Evolutionary conservation across 1,284 basidiomycete species (phyloP).

Genomic region (Tremellales sp.): DNA sequence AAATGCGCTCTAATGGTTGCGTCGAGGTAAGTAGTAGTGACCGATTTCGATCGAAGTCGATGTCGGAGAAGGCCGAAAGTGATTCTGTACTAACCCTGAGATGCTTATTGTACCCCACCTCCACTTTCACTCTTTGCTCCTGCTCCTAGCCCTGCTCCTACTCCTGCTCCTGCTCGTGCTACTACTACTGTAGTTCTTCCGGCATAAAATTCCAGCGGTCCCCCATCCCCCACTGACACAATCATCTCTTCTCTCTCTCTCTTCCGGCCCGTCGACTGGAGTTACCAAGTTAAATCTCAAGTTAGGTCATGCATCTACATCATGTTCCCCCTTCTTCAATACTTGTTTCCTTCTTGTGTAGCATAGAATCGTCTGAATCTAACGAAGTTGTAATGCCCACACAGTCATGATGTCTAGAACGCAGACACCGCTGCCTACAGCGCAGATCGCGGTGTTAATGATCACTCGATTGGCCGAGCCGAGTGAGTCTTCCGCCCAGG

Average conservation of each 20-base stretch:
- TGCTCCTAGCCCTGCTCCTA: too few relatives aligned
- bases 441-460: slow-evolving; percentile 38
- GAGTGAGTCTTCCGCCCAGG: slow-evolving; percentile 11
- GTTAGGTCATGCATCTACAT: neutral
- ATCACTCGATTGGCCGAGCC: slow-evolving; percentile 39
- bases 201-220: too few relatives aligned
- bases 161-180: too few relatives aligned
- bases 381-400: neutral
- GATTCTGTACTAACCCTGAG: neutral
- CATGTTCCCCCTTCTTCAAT: too few relatives aligned
- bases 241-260: neutral
- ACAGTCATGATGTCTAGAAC: neutral
- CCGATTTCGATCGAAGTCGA: too few relatives aligned
- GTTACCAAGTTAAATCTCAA: neutral
- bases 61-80: neutral
- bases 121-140: too few relatives aligned
- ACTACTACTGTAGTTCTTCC: too few relatives aligned
- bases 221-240: neutral
- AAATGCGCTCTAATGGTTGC: neutral
- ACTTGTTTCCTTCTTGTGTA: neutral
- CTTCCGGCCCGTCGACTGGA: neutral
- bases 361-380: too few relatives aligned
- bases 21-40: too few relatives aligned
- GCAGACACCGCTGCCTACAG: slow-evolving; percentile 26
- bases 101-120: too few relatives aligned